Base-by-base conservation (phyloP, 805 yeast species). In the Metschnikowia henanensis region DNA sequence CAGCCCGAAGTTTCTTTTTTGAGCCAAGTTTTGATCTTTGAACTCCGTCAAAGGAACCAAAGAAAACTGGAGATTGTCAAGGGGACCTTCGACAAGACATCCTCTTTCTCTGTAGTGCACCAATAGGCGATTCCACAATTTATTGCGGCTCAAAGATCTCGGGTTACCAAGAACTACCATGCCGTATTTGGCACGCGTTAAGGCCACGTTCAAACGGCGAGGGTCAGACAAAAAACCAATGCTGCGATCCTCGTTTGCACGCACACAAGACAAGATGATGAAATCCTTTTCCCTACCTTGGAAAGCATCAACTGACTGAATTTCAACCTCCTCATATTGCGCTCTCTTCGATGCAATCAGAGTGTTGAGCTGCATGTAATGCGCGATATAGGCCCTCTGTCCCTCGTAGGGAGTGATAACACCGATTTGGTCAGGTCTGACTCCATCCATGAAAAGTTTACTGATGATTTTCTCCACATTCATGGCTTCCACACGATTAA, bases 321-420 rank as follows among this genome's bases (percentile, higher is more conserved):
- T 90, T 65, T 91, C 97, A 36, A 91, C 85, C 40, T 79, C 81
- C 38, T 73, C 62, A 60, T 88, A 88, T 26, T 78, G 64, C 1
- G 81, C 83, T 51, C 79, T 79, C 23, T 51, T 54, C 41, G 82
- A 84, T 3, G 68, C 47, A 7, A 50, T 40, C 47, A 44, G 51
- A 4, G 50, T 86, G 54, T 82, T 83, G 71, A 81, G 63, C 55
- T 79, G 77, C 88, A 91, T 80, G 62, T 86, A 86, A 57, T 84
- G 90, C 8, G 81, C 76, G 39, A 91, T 69, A 59, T 84, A 90
- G 0, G 91, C 87, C 49, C 96, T 72, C 66, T 91, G 97, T 26
- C 96, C 97, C 62, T 89, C 96, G 64, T 91, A 91, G 0, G 97
- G 97, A 5, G 97, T 91, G 44, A 91, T 83, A 30, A 91, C 85